phyloP scores from a whole-genome alignment of 805 yeast species.

The Starmerella bombicola region DNA sequence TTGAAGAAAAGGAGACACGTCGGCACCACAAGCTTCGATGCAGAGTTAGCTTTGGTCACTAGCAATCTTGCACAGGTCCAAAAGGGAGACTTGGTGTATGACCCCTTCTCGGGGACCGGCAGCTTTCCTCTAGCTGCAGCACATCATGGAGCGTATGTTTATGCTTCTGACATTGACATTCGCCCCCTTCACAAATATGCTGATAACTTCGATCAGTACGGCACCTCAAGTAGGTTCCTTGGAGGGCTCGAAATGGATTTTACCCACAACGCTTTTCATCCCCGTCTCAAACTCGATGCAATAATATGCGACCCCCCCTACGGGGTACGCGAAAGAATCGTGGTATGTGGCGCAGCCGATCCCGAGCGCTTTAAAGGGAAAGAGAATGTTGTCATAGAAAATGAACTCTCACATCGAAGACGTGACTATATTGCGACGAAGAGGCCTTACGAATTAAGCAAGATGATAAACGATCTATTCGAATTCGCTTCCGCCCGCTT shows the following conservation, averaged over 20 bases:
- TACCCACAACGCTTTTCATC: constrained; percentile 73
- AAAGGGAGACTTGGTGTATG: constrained; percentile 59
- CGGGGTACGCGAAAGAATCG: constrained; percentile 91
- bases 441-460: constrained; percentile 72
- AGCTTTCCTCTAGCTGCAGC: constrained; percentile 84
- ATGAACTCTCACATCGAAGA: constrained; percentile 61
- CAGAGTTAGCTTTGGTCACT: constrained; percentile 76
- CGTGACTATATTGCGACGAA: constrained; percentile 86
- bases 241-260: constrained; percentile 89
- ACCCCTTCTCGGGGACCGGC: constrained; percentile 96
- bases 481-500: constrained; percentile 59
- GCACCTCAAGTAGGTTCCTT: constrained; percentile 42
- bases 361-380: constrained; percentile 58
- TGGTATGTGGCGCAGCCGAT: constrained; percentile 72
- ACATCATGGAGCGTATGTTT: constrained; percentile 61
- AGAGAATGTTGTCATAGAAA: constrained; percentile 59
- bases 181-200: constrained; percentile 60
- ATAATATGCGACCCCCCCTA: constrained; percentile 96
- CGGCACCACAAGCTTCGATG: constrained; percentile 95
- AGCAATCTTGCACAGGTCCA: constrained; percentile 74
- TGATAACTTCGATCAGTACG: constrained; percentile 66
- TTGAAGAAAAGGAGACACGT: constrained; percentile 71
- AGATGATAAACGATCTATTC: constrained; percentile 64
- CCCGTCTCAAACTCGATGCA: constrained; percentile 51
- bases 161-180: constrained; percentile 88